Base-by-base conservation (phyloP, 768 basidiomycete species). In the Lactarius psammicola region DNA sequence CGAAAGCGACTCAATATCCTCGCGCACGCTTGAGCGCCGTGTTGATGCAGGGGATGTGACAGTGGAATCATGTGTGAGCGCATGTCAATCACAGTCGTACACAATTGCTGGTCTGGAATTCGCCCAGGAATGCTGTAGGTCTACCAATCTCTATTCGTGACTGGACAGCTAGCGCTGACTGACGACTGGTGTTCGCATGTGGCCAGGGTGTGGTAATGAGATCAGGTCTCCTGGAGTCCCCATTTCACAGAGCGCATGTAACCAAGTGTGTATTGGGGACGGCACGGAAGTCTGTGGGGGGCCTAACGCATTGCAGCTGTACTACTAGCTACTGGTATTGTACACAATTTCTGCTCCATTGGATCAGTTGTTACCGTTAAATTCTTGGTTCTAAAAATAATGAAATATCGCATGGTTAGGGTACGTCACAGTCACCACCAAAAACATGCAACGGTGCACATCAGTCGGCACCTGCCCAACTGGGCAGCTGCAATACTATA, bases 81-180 rank as follows among this genome's bases (percentile, higher is more conserved):
- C 42, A 1, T 63, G 63, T 18, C 53, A 55, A 8, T n/a, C 54
- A 18, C 28, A 28, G 10, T 30, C 18, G 15, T 63, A 51, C 44
- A 13, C 28, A 33, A 31, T 63, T 8, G 63, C 63, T 1, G 63
- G 63, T 9, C 44, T 63, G 4, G 63, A 63, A 36, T 56, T 17
- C 7, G 63, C 55, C 8, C 4, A 44, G 6, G 56, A 57, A 30
- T 63, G 63, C 56, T 63, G 63, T 63, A 44, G 5, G 63, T 46
- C 6, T 38, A 33, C 18, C 15, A 10, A 6, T 18, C 13, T 20
- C 30, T 26, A 17, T n/a, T 28, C 23, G 15, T 44, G 53, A 54
- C 31, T 9, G 8, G 11, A 40, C 9, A 28, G 23, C 38, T 13
- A 23, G 15, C 8, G 17, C 36, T 28, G 30, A 55, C 28, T 13